phyloP scores from a whole-genome alignment of 257 asterid species.

The Fraxinus cuspidata region DNA sequence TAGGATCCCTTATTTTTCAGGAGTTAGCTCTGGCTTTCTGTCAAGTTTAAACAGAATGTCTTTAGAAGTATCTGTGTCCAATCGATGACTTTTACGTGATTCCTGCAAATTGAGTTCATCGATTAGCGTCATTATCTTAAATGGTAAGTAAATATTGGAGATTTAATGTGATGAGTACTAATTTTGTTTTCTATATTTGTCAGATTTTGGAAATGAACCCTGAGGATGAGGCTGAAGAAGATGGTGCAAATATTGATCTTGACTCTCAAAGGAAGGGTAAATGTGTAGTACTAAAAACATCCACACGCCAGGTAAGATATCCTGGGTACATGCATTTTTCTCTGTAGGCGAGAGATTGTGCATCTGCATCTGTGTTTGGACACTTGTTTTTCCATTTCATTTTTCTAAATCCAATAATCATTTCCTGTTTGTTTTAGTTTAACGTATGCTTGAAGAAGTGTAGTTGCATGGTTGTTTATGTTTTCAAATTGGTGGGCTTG shows the following conservation, averaged over 20 bases:
- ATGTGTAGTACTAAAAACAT: constrained; percentile 64
- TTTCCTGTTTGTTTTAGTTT: background rate
- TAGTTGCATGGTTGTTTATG: background rate
- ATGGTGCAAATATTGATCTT: constrained; percentile 66
- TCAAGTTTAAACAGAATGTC: background rate
- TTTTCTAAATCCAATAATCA: background rate
- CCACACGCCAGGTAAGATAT: constrained; percentile 54
- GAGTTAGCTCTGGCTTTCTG: background rate
- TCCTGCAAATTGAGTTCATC: constrained; percentile 4
- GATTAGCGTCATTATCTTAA: background rate
- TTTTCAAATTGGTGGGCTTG: background rate
- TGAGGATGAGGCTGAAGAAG: constrained; percentile 67
- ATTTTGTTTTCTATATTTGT: background rate
- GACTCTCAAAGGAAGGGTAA: constrained; percentile 69
- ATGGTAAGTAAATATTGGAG: background rate
- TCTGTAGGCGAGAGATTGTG: background rate
- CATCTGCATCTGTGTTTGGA: background rate
- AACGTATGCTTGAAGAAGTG: background rate
- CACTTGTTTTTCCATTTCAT: background rate
- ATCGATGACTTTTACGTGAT: background rate
- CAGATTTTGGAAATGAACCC: constrained; percentile 70
- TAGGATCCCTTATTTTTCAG: background rate
- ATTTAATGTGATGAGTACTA: background rate
- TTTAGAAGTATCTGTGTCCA: background rate
- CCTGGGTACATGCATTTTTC: background rate